These are phyloP conservation scores for Rhododendron henanense DNA, from an alignment of 148 eudicot species.

Conservation along the genomic window DNA sequence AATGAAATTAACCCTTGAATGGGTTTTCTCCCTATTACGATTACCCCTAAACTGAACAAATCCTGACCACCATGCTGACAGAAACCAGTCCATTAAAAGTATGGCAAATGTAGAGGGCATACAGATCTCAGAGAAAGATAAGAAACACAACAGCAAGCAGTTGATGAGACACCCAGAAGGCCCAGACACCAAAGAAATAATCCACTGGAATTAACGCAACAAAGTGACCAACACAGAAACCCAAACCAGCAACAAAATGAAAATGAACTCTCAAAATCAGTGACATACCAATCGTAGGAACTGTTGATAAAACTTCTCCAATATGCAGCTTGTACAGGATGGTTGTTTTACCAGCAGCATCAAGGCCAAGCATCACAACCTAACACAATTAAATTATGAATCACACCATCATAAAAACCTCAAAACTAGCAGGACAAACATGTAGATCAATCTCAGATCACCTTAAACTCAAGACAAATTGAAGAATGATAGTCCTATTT, in stretches of 20 bases:
- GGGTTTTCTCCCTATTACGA: too few relatives aligned
- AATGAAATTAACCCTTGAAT: too few relatives aligned
- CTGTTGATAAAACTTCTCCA: slow-evolving; percentile 88
- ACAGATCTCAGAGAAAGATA: background rate
- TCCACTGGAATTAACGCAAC: background rate
- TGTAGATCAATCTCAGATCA: background rate
- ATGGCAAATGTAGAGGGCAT: background rate
- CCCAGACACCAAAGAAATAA: background rate
- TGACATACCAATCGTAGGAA: slow-evolving; percentile 82
- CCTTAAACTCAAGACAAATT: background rate
- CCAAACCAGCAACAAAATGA: slow-evolving; percentile 3
- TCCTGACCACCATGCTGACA: background rate
- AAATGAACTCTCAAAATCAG: background rate
- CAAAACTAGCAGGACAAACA: background rate
- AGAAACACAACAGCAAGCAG: background rate
- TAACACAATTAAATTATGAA: slow-evolving; percentile 21
- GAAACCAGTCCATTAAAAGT: background rate
- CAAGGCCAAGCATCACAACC: slow-evolving; percentile 99
- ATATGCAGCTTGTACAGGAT: slow-evolving; percentile 90
- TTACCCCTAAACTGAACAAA: too few relatives aligned
- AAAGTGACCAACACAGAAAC: background rate
- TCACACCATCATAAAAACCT: background rate
- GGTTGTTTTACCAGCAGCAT: slow-evolving; percentile 98
- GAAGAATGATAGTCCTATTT: background rate
- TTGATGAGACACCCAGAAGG: background rate